A percentile compares a stretch with the other conserved stretches of the same genome.
Evolutionary conservation across 495 filamentous ascomycete genomes (phyloP).

Genomic region (Neurospora terricola): DNA sequence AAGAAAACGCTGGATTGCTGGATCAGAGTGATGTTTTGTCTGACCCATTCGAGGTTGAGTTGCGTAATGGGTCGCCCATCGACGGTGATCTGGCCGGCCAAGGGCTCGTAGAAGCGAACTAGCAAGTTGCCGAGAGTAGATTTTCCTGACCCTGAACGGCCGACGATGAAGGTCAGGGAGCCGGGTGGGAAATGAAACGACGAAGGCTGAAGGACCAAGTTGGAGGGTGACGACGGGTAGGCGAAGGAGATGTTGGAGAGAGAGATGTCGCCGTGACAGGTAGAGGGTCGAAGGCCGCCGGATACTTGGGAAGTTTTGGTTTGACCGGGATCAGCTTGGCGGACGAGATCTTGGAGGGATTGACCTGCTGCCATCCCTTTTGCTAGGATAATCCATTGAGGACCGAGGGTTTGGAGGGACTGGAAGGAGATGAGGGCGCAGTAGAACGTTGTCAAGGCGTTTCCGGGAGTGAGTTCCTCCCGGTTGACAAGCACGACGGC

Average conservation of each 20-base stretch:
- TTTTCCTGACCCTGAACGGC: conserved; percentile 85
- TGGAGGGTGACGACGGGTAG: conserved; percentile 66
- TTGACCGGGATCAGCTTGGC: not conserved
- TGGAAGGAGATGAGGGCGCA: conserved; percentile 66
- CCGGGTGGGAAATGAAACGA: conserved; percentile 61
- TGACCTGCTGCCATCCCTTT: conserved; percentile 72
- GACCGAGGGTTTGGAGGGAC: conserved; percentile 59
- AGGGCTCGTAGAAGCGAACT: conserved; percentile 62
- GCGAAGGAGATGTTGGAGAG: conserved; percentile 59
- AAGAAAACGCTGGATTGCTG: conserved; percentile 81
- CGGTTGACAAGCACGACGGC: conserved; percentile 55
- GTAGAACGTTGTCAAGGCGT: conserved; percentile 80
- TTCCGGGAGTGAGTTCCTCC: conserved; percentile 44
- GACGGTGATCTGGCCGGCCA: conserved; percentile 54
- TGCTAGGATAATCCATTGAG: conserved; percentile 62
- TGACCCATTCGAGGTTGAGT: conserved; percentile 62
- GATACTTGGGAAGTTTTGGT: not conserved
- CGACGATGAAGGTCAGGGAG: conserved; percentile 73
- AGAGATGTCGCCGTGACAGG: conserved; percentile 13
- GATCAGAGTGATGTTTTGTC: conserved; percentile 69
- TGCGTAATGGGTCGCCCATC: conserved; percentile 54
- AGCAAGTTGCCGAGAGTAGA: conserved; percentile 80
- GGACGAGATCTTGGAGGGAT: conserved; percentile 38
- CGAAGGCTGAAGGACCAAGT: conserved; percentile 44
- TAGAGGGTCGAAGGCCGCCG: not conserved